Base-by-base conservation (phyloP, 2,329 filamentous ascomycete genomes). In the Penicillium olsonii region DNA sequence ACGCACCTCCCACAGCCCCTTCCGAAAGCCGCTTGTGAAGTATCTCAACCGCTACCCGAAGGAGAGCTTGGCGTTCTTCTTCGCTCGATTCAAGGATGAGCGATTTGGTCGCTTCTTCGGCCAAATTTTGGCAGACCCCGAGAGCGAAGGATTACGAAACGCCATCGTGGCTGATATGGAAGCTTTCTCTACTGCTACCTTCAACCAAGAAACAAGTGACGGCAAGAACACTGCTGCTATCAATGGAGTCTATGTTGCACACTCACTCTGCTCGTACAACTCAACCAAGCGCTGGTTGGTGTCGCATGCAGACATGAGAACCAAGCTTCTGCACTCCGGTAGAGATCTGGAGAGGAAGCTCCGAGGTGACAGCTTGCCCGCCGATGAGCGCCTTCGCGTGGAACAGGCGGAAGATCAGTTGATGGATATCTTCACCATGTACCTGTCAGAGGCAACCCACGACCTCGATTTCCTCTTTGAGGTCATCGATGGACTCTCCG, bases 31-130 rank as follows among this genome's bases (percentile, higher is more conserved):
- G 0, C 80, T 99, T 17, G 91, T 95, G 69, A 90, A 90, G 65
- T 99, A 95, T 67, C 81, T 99, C 54, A 96, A 96, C 69, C 84
- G 91, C 51, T 99, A 97, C 65, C 86, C 94, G 0, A 87, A 88
- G 55, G 92, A 99, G 63, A 84, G 92, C 5, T 95, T 91, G 87
- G 73, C 79, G 1, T 87, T 91, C 63, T 86, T 97, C 56, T 78
- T 87, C n/a, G 81, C 82, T 19, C 89, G 87, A 62, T 77, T 97
- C 46, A 87, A 90, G 52, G 89, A 97, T 42, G 82, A 92, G 62
- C 88, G 85, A 52, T 95, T 95, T 63, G 94, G 95, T 3, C 85
- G 94, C 14, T 90, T 99, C 69, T 84, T 99, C 56, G 88, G 90
- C 0, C 94, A 99, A 67, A 84, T 95, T 12, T 79, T 99, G 18